Conservation (phyloP, 257 asterid species). For the Capsicum baccatum region DNA sequence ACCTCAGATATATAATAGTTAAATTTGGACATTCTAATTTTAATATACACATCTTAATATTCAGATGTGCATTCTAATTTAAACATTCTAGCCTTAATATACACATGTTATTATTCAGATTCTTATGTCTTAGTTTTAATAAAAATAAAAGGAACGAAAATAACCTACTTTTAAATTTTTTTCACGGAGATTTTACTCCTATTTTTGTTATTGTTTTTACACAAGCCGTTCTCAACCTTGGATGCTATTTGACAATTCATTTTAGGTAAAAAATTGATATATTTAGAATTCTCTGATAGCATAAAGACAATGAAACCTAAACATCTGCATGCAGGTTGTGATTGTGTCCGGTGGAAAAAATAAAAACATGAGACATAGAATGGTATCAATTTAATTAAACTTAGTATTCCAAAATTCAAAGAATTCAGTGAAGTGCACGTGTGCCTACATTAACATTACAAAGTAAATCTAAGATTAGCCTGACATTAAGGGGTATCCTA, state of each 20-base stretch:
- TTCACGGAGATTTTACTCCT: not conserved
- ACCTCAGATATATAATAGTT: no score
- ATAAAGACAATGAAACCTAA: conserved; percentile 4
- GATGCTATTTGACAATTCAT: not conserved
- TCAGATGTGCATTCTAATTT: no score
- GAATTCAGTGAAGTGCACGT: conserved; percentile 49
- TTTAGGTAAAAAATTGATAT: not conserved
- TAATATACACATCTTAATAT: no score
- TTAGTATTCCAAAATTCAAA: conserved; percentile 41
- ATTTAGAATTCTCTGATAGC: not conserved
- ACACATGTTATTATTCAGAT: no score
- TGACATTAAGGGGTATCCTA: conserved; percentile 48
- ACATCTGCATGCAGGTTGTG: not conserved
- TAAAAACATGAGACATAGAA: conserved; percentile 23
- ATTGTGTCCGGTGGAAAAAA: not conserved
- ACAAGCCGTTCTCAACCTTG: not conserved
- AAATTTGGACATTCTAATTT: no score
- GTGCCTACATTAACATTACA: conserved; percentile 36
- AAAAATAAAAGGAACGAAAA: no score
- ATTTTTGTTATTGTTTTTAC: not conserved
- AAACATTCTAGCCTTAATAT: no score
- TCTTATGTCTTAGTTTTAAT: no score
- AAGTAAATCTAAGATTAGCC: conserved; percentile 27
- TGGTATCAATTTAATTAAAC: conserved; percentile 29
- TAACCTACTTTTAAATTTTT: not conserved